phyloP scores from a whole-genome alignment of 768 basidiomycete species.

The Psilocybe cubensis region DNA sequence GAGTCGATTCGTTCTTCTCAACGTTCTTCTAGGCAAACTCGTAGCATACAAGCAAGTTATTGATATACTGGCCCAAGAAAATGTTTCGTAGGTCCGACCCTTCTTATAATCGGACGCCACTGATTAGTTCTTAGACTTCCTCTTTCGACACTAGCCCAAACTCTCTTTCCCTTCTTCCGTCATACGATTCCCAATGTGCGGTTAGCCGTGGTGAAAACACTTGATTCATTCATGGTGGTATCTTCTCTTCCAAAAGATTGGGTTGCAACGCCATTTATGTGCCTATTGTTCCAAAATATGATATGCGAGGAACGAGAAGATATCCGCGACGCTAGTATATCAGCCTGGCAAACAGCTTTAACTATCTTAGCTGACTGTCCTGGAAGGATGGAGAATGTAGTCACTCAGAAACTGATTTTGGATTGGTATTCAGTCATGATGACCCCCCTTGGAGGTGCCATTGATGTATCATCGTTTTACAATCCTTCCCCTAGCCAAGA shows the following conservation, averaged over 20 bases:
- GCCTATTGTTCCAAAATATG: conserved; percentile 91
- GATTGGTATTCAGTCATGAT: conserved; percentile 90
- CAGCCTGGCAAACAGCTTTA: conserved; percentile 76
- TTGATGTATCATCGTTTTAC: conserved; percentile 75
- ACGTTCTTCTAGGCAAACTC: conserved; percentile 63
- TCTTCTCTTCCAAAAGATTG: conserved; percentile 76
- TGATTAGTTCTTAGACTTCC: conserved; percentile 57
- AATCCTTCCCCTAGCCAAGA: conserved; percentile 54
- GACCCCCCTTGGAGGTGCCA: conserved; percentile 84
- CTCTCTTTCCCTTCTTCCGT: conserved; percentile 94
- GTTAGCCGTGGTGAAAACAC: conserved; percentile 87
- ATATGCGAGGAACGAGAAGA: conserved; percentile 89
- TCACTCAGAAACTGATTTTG: conserved; percentile 63
- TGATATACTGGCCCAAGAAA: conserved; percentile 66
- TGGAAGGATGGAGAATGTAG: conserved; percentile 53
- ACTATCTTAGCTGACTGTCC: conserved; percentile 49
- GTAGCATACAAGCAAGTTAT: conserved; percentile 83
- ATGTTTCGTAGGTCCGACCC: conserved; percentile 58
- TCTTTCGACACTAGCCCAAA: conserved; percentile 80
- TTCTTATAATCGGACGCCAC: not conserved
- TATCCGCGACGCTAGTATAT: conserved; percentile 72
- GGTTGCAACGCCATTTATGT: conserved; percentile 77
- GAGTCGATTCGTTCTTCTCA: not conserved
- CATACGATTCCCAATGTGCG: conserved; percentile 96
- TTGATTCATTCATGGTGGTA: conserved; percentile 85